Evolutionary conservation across 768 basidiomycete species (phyloP).

Genomic region (Leccinum disarticulatum): DNA sequence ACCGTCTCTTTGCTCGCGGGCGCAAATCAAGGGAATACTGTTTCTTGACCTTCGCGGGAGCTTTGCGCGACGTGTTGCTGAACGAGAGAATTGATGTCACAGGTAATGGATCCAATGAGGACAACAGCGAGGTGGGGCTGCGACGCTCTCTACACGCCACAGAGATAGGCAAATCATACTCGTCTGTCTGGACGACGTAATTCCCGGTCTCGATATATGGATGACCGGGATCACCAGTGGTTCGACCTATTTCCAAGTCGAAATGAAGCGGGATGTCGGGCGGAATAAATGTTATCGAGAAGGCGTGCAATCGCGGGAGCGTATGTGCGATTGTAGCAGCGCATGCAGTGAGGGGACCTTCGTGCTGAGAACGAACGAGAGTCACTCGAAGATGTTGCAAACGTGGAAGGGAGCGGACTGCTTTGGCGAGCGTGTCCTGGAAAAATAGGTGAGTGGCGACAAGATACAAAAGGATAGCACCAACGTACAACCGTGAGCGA

Average conservation of each 20-base stretch:
- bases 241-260: constrained; percentile 42
- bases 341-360: constrained; percentile 56
- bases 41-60: constrained; percentile 32
- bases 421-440: constrained; percentile 51
- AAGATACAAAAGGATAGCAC: not conserved
- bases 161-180: constrained; percentile 60
- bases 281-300: constrained; percentile 66
- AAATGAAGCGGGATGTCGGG: constrained; percentile 50
- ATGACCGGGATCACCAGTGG: constrained; percentile 23
- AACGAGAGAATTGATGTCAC: constrained; percentile 25
- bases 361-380: constrained; percentile 66
- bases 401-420: constrained; percentile 59
- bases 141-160: constrained; percentile 53
- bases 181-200: constrained; percentile 58
- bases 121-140: constrained; percentile 23
- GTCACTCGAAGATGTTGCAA: constrained; percentile 62
- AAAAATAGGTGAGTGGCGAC: not conserved
- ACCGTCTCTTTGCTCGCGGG: constrained; percentile 39
- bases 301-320: constrained; percentile 66
- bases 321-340: constrained; percentile 61
- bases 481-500: constrained; percentile 66
- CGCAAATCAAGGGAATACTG: constrained; percentile 26
- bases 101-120: constrained; percentile 26
- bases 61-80: constrained; percentile 22
- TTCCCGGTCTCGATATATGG: constrained; percentile 43